Percentiles rank a stretch among this genome's conserved stretches.
Conservation (phyloP, 768 basidiomycete genomes). For the Heimioporus sp. region DNA sequence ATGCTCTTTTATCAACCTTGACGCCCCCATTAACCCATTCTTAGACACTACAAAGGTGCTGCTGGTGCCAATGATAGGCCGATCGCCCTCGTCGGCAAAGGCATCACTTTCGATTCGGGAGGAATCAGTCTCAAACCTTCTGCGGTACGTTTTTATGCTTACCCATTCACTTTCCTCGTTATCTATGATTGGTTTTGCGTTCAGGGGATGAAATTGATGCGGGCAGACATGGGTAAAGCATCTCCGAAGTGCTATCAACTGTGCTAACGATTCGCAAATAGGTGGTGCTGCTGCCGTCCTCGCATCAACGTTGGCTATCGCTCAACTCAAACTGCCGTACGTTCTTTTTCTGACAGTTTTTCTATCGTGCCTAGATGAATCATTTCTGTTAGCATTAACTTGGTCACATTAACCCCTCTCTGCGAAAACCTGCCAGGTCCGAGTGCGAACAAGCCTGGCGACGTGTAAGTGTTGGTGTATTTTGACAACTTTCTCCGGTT, state of each 20-base stretch:
- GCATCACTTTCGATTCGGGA: slow-evolving; percentile 88
- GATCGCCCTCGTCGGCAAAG: slow-evolving; percentile 80
- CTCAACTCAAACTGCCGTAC: slow-evolving; percentile 77
- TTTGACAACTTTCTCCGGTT: not conserved
- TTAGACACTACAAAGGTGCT: slow-evolving; percentile 81
- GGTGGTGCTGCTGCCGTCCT: slow-evolving; percentile 81
- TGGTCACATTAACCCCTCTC: slow-evolving; percentile 70
- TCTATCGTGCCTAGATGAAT: not conserved
- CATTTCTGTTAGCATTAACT: slow-evolving; percentile 55
- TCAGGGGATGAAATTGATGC: slow-evolving; percentile 81
- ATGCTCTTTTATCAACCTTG: slow-evolving; percentile 8
- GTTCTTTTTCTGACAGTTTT: slow-evolving; percentile 21
- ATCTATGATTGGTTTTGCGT: not conserved
- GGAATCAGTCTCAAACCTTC: slow-evolving; percentile 85
- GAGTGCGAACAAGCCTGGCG: slow-evolving; percentile 71
- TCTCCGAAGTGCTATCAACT: too few species aligned
- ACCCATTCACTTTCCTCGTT: not conserved
- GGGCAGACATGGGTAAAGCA: slow-evolving; percentile 76
- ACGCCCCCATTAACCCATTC: not conserved
- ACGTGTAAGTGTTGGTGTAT: slow-evolving; percentile 51
- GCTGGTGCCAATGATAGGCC: slow-evolving; percentile 53
- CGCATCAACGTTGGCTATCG: slow-evolving; percentile 71
- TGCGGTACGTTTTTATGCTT: slow-evolving; percentile 41
- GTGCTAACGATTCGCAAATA: slow-evolving; percentile 17
- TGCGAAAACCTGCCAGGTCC: slow-evolving; percentile 86